Conservation (phyloP, 495 filamentous ascomycete genomes). For the Daldinia loculata region DNA sequence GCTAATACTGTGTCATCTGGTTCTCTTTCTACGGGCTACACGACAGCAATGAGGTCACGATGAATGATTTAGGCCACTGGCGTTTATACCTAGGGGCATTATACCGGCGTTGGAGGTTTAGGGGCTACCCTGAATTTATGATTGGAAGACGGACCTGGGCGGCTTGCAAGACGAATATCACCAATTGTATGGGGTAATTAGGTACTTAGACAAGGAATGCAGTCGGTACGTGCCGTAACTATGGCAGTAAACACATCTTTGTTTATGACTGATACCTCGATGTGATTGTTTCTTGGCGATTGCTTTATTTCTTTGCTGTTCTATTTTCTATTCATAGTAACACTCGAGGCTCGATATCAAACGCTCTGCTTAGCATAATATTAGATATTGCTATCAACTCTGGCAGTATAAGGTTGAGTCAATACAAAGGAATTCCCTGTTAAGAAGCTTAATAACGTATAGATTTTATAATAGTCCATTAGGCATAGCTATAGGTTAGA, state of each 20-base stretch:
- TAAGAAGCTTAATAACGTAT: neutral
- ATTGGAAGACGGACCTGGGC: conserved; percentile 12
- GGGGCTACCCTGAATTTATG: conserved; percentile 27
- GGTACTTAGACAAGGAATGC: conserved; percentile 23
- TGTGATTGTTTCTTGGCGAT: neutral
- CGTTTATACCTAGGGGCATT: conserved; percentile 34
- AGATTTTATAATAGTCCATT: neutral
- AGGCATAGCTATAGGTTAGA: neutral
- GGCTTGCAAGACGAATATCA: conserved; percentile 5
- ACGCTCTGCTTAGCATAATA: neutral
- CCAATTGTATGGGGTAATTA: conserved; percentile 15
- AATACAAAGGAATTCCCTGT: neutral
- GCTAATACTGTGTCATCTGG: conserved; percentile 1
- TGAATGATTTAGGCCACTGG: conserved; percentile 38
- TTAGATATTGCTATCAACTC: neutral
- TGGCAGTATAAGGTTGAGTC: neutral
- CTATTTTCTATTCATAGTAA: neutral
- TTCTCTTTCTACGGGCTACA: conserved; percentile 38
- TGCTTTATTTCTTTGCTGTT: neutral
- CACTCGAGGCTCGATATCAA: neutral
- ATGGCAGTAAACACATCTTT: conserved; percentile 5
- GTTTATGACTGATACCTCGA: conserved; percentile 6
- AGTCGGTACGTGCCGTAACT: neutral
- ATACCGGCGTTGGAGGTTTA: conserved; percentile 46
- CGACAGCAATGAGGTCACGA: conserved; percentile 41